Conservation (phyloP, 495 filamentous ascomycete species). For the Talaromyces liani region DNA sequence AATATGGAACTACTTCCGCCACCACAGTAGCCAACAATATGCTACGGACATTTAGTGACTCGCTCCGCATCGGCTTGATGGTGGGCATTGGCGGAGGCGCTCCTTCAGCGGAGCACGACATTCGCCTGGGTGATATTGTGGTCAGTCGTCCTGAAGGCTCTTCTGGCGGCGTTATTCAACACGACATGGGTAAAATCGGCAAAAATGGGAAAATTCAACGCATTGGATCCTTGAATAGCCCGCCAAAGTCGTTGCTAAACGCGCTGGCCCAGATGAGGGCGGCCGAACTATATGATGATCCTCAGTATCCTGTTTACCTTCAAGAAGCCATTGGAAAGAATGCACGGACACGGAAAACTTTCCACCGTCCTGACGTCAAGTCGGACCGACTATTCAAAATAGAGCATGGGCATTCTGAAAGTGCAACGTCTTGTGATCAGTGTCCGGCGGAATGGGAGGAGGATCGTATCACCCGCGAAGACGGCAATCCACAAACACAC, state of each 20-base stretch:
- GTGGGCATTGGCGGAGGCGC: constrained; percentile 30
- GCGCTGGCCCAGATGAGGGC: constrained; percentile 18
- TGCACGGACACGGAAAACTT: not conserved
- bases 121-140: constrained; percentile 31
- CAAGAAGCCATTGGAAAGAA: not conserved
- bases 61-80: constrained; percentile 21
- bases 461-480: constrained; percentile 2
- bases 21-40: constrained; percentile 15
- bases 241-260: constrained; percentile 20
- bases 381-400: not conserved
- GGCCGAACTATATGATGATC: not conserved
- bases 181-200: constrained; percentile 30
- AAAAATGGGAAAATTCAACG: constrained; percentile 18
- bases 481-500: constrained; percentile 13
- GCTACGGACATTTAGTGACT: constrained; percentile 17
- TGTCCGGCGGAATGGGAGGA: constrained; percentile 14
- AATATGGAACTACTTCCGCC: constrained; percentile 22
- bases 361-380: not conserved
- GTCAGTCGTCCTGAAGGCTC: constrained; percentile 20
- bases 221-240: constrained; percentile 27
- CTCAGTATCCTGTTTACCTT: not conserved
- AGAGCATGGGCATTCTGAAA: not conserved
- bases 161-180: constrained; percentile 23
- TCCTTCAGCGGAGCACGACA: constrained; percentile 17
- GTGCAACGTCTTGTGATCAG: constrained; percentile 11